Conservation (phyloP, 768 basidiomycete species). For the Imleria badia region DNA sequence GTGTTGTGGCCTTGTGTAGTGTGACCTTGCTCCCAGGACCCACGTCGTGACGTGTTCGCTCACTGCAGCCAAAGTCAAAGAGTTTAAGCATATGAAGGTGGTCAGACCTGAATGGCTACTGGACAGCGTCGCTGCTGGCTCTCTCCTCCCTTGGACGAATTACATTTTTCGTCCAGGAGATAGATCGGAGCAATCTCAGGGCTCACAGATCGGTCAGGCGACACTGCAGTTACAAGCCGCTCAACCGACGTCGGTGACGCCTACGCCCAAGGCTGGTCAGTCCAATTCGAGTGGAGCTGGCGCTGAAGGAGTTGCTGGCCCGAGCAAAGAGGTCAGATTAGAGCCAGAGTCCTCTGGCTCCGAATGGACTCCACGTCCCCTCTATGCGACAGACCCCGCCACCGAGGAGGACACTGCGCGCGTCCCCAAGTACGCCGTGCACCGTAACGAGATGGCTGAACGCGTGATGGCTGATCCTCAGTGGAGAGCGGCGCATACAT, state of each 20-base stretch:
- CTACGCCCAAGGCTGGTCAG: background rate
- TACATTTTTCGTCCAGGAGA: conserved; percentile 59
- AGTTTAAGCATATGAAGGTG: conserved; percentile 90
- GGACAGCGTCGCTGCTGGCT: conserved; percentile 67
- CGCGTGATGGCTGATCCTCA: conserved; percentile 79
- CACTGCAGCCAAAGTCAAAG: conserved; percentile 84
- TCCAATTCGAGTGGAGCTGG: background rate
- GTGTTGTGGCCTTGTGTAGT: background rate
- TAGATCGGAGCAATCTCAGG: conserved; percentile 50
- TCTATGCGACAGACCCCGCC: conserved; percentile 43
- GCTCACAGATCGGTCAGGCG: conserved; percentile 28
- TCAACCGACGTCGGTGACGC: conserved; percentile 4
- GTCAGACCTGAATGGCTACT: conserved; percentile 87
- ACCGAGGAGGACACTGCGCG: conserved; percentile 43
- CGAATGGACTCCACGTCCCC: conserved; percentile 19
- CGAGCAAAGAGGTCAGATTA: background rate
- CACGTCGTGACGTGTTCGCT: conserved; percentile 91
- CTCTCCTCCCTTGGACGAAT: conserved; percentile 76
- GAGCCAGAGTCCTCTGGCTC: background rate
- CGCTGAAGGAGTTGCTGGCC: background rate
- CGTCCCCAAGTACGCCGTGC: conserved; percentile 65
- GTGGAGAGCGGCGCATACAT: conserved; percentile 89
- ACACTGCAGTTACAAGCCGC: conserved; percentile 12
- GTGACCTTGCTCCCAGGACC: conserved; percentile 49
- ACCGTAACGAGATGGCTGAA: conserved; percentile 66